Base-by-base conservation (phyloP, 1,284 basidiomycete species). In the Ceratobasidium sp. region DNA sequence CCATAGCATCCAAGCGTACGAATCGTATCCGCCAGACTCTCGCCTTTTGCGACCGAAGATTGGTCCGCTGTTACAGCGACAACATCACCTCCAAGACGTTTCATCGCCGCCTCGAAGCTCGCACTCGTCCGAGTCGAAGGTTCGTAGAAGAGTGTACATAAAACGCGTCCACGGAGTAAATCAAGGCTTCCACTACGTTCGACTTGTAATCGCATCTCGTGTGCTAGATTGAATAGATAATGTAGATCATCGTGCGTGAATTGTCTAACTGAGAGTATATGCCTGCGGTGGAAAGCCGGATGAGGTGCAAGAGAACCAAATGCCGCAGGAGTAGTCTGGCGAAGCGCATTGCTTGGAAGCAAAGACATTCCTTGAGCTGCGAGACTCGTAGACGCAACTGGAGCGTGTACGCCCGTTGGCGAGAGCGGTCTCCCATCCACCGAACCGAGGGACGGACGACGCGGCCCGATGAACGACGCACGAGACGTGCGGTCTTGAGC, bases 71-170 rank as follows among this genome's bases (percentile, higher is more conserved):
- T 90, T 66, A 99, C 90, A 79, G 93, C 90, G 40, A 99, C 93
- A 57, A 99, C 97, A 83, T 97, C 92, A 54, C 98, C 98, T 68
- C 98, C 98, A 82, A 96, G 96, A 71, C 98, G 92, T 85, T 97
- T 96, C 98, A 99, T 99, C 15, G 98, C 98, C 9, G 97, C 94
- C 84, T 99, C 97, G 83, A 99, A 99, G n/a, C 97, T 99, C 17
- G 93, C 90, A 79, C 94, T 95, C 1, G 98, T 99, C 73, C 98
- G 90, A 0, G 98, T 99, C 10, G 96, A 98, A 1, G 98, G 96
- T 84, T 99, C 98, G 85, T 97, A 99, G 89, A 99, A 99, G 54
- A 98, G 85, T n/a, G 93, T 97, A 83, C 94, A 96, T 4, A 99
- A 90, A 0, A 99, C 93, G 80, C 93, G 94, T 65, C 97, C 97